These are phyloP conservation scores for Hymenoscyphus occultus DNA, from an alignment of 2,329 filamentous ascomycete genomes.

Conservation along the genomic window DNA sequence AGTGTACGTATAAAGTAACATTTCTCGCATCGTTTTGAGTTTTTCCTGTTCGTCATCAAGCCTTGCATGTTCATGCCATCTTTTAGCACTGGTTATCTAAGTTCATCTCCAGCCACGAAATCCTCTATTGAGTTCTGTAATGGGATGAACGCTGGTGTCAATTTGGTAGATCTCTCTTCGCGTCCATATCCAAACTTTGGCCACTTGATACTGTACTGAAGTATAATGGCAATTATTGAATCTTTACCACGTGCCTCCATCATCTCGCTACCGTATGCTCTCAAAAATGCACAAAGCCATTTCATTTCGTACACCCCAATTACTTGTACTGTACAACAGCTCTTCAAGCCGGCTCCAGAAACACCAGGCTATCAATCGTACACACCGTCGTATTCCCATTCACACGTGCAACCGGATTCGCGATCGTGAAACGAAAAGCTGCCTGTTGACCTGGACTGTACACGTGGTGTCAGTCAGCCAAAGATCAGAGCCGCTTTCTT, in stretches of 20 bases:
- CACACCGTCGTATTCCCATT: neutral
- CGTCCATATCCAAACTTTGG: too few species aligned
- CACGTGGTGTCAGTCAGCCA: neutral
- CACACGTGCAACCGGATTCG: neutral
- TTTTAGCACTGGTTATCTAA: neutral
- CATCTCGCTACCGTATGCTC: neutral
- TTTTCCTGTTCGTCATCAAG: neutral
- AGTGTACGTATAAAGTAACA: too few species aligned
- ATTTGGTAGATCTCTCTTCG: too few species aligned
- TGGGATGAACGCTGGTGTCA: neutral
- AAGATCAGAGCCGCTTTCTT: too few species aligned
- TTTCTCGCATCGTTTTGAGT: neutral
- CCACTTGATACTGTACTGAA: neutral
- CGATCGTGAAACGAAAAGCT: neutral
- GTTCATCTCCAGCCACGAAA: neutral
- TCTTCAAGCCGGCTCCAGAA: neutral
- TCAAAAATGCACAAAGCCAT: neutral
- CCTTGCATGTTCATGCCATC: neutral
- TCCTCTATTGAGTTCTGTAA: too few species aligned
- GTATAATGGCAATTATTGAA: neutral
- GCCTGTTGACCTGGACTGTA: conserved; percentile 2
- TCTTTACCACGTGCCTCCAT: neutral
- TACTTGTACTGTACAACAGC: too few species aligned
- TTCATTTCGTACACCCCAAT: too few species aligned
- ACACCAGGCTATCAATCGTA: conserved; percentile 3